A percentile compares a stretch with the other conserved stretches of the same genome.
Evolutionary conservation across 2,329 filamentous ascomycete genomes (phyloP).

Genomic region (Colletotrichum godetiae): DNA sequence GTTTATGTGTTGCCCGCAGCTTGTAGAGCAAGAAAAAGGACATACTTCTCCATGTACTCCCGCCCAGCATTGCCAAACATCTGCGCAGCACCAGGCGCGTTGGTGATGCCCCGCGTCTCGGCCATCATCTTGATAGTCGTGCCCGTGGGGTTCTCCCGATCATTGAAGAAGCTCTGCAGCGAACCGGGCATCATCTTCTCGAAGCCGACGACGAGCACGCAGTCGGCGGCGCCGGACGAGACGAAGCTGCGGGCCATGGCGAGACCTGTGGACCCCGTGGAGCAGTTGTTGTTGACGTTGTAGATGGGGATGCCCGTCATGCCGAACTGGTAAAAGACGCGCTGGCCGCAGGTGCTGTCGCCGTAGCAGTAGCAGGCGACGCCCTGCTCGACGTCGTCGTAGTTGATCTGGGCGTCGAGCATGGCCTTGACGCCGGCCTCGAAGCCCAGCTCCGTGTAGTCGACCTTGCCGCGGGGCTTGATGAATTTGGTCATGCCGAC

Average conservation of each 20-base stretch:
- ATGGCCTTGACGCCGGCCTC: constrained; percentile 92
- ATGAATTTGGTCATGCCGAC: constrained; percentile 99
- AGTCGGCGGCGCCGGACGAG: constrained; percentile 83
- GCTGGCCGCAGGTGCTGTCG: constrained; percentile 93
- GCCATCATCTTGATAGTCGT: constrained; percentile 83
- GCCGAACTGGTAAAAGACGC: constrained; percentile 98
- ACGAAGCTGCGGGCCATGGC: constrained; percentile 86
- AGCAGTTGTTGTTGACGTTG: constrained; percentile 99
- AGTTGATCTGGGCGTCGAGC: constrained; percentile 88
- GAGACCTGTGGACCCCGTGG: constrained; percentile 91
- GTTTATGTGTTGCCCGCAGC: background rate
- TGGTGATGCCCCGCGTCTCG: constrained; percentile 82
- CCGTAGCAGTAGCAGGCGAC: constrained; percentile 99
- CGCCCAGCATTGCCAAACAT: constrained; percentile 94
- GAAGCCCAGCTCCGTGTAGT: constrained; percentile 94
- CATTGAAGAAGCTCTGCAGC: constrained; percentile 85
- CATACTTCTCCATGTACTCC: constrained; percentile 94
- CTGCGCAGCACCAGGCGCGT: constrained; percentile 88
- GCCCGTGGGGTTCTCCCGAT: constrained; percentile 82
- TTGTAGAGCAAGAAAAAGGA: constrained; percentile 12
- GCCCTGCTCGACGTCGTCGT: constrained; percentile 95
- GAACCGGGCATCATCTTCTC: constrained; percentile 99
- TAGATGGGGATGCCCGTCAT: constrained; percentile 97
- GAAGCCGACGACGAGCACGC: constrained; percentile 91
- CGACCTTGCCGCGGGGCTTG: constrained; percentile 92